Evolutionary conservation across 2,329 filamentous ascomycete species (phyloP).

Genomic region (Penicillium sclerotiorum): DNA sequence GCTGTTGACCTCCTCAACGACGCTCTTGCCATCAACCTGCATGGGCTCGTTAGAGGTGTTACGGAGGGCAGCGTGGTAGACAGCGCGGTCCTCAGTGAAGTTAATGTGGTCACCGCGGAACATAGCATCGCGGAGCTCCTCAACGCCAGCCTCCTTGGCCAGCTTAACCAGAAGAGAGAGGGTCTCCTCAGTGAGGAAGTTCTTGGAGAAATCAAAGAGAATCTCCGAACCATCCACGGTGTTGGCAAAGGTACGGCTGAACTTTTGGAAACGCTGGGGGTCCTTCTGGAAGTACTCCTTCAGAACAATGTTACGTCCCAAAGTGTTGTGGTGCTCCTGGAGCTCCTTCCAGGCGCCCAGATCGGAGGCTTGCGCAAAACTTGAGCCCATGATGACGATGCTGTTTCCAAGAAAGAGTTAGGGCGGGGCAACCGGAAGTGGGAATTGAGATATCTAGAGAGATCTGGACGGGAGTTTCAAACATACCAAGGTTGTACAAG

Average conservation of each 20-base stretch:
- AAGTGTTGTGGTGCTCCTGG: conserved; percentile 82
- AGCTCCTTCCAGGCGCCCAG: conserved; percentile 87
- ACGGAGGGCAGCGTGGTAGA: conserved; percentile 92
- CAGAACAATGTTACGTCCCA: conserved; percentile 87
- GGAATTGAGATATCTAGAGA: neutral
- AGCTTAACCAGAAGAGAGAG: conserved; percentile 83
- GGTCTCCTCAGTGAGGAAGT: conserved; percentile 94
- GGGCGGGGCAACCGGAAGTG: conserved; percentile 27
- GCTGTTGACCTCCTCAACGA: conserved; percentile 88
- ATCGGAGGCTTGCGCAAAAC: conserved; percentile 73
- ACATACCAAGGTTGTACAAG: conserved; percentile 6
- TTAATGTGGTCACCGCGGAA: conserved; percentile 98
- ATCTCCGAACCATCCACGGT: conserved; percentile 78
- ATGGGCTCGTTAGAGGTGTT: conserved; percentile 81
- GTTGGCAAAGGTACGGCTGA: conserved; percentile 82
- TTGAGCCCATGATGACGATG: conserved; percentile 36
- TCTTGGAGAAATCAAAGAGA: conserved; percentile 99
- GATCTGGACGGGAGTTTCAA: neutral
- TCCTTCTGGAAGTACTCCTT: conserved; percentile 93
- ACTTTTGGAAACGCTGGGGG: conserved; percentile 84
- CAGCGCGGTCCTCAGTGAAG: conserved; percentile 95
- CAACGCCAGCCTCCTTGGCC: conserved; percentile 85
- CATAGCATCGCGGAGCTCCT: conserved; percentile 95
- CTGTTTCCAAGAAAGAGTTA: conserved; percentile 24
- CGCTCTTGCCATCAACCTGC: conserved; percentile 87